phyloP scores from a whole-genome alignment of 2,329 filamentous ascomycete species.

The Trichoderma sp. region DNA sequence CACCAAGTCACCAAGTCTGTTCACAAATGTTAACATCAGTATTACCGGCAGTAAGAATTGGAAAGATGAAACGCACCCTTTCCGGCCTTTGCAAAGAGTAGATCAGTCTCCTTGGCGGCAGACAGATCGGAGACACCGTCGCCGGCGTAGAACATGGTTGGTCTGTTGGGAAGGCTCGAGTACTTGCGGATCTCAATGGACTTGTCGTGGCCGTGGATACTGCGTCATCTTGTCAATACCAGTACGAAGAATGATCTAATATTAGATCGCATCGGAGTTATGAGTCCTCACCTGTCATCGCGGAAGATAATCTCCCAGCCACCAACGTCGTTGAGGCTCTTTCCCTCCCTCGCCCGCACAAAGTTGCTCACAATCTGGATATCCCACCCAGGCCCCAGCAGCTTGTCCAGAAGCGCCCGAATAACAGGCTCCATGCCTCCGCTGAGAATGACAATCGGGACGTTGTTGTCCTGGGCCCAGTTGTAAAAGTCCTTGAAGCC shows the following conservation, averaged over 20 bases:
- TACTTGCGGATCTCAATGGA: slow-evolving; percentile 88
- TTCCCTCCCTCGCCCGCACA: slow-evolving; percentile 63
- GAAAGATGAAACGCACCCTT: slow-evolving; percentile 59
- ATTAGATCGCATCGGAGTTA: not conserved
- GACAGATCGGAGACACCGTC: slow-evolving; percentile 93
- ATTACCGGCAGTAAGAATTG: not conserved
- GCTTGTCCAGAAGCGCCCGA: slow-evolving; percentile 73
- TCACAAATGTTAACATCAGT: not conserved
- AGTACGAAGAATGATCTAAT: not conserved
- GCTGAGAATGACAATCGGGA: slow-evolving; percentile 89
- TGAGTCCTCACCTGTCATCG: slow-evolving; percentile 62
- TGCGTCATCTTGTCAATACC: slow-evolving; percentile 33
- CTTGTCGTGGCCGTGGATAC: slow-evolving; percentile 96
- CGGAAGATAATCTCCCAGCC: slow-evolving; percentile 90
- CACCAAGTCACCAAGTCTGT: slow-evolving; percentile 86
- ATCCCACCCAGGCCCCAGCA: slow-evolving; percentile 76
- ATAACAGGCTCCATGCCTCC: slow-evolving; percentile 95
- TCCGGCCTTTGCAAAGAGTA: slow-evolving; percentile 91
- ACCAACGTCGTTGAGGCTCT: slow-evolving; percentile 73
- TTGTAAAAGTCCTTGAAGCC: slow-evolving; percentile 84
- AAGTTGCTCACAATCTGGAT: slow-evolving; percentile 92
- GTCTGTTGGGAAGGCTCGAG: slow-evolving; percentile 71
- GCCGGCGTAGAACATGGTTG: slow-evolving; percentile 90
- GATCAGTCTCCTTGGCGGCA: slow-evolving; percentile 87
- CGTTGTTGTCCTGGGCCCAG: slow-evolving; percentile 78